These are phyloP conservation scores for Penstemon eatonii DNA, from an alignment of 257 asterid species.

Conservation along the genomic window DNA sequence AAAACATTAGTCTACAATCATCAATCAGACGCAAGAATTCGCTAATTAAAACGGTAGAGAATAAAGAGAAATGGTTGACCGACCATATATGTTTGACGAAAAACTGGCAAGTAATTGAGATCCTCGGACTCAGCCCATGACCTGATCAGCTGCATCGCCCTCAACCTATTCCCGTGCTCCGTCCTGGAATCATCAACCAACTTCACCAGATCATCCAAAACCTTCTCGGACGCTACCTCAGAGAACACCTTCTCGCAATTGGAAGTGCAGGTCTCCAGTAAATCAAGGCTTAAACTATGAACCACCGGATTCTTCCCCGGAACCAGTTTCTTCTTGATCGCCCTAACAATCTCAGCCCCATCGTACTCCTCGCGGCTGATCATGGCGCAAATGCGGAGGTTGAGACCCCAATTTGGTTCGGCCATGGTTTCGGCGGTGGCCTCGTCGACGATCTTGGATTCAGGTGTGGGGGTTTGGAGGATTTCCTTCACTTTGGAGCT, in stretches of 20 bases:
- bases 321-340: conserved; percentile 70
- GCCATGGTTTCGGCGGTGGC: conserved; percentile 68
- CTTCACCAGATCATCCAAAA: conserved; percentile 83
- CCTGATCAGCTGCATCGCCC: conserved; percentile 80
- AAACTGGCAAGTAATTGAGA: conserved; percentile 79
- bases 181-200: conserved; percentile 77
- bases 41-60: not conserved
- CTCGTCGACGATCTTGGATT: conserved; percentile 81
- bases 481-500: conserved; percentile 81
- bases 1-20: no score
- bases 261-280: conserved; percentile 82
- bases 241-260: conserved; percentile 91
- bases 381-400: conserved; percentile 87
- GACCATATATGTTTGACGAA: conserved; percentile 80
- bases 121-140: conserved; percentile 93
- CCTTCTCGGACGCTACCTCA: conserved; percentile 90
- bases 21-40: not conserved
- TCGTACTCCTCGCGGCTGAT: conserved; percentile 65
- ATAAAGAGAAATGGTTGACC: conserved; percentile 2
- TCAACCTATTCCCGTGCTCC: conserved; percentile 60
- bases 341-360: conserved; percentile 72
- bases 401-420: conserved; percentile 91
- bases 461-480: conserved; percentile 77
- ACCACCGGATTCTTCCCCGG: conserved; percentile 44
- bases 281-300: conserved; percentile 63